phyloP scores from a whole-genome alignment of 2,329 filamentous ascomycete genomes.

The Trematosphaeria pertusa region DNA sequence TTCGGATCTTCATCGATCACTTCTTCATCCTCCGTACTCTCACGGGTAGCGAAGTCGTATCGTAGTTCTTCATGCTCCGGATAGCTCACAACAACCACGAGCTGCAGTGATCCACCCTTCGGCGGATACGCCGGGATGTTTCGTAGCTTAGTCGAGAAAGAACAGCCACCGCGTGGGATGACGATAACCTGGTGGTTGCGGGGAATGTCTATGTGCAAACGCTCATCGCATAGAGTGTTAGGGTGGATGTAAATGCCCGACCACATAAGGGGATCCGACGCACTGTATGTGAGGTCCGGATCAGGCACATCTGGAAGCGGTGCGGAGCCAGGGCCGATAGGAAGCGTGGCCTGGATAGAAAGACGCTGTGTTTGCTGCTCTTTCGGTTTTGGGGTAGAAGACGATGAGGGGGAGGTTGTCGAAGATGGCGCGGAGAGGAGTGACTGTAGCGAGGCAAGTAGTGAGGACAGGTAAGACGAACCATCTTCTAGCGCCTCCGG shows the following conservation, averaged over 20 bases:
- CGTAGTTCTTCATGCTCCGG: constrained; percentile 54
- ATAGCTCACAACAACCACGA: constrained; percentile 79
- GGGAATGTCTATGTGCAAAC: constrained; percentile 60
- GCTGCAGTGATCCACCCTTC: constrained; percentile 67
- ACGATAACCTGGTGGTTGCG: constrained; percentile 77
- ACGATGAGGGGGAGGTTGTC: constrained; percentile 11
- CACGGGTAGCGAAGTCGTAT: constrained; percentile 28
- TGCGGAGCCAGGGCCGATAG: constrained; percentile 69
- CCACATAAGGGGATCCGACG: constrained; percentile 67
- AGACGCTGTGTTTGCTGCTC: constrained; percentile 27
- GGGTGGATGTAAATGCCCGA: constrained; percentile 71
- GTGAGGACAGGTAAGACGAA: constrained; percentile 39
- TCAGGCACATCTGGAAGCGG: constrained; percentile 68
- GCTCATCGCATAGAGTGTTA: constrained; percentile 68
- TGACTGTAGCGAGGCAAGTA: constrained; percentile 46
- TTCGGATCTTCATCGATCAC: constrained; percentile 2
- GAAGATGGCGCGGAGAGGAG: constrained; percentile 37
- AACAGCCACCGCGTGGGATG: constrained; percentile 81
- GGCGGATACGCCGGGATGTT: constrained; percentile 83
- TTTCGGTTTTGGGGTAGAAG: constrained; percentile 13
- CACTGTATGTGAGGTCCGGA: constrained; percentile 41
- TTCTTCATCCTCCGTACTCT: constrained; percentile 18
- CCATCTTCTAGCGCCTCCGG: constrained; percentile 30
- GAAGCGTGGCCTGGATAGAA: constrained; percentile 58
- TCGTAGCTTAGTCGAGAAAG: constrained; percentile 80